Percentiles rank a stretch among this genome's conserved stretches.
These are phyloP conservation scores for Striga hermonthica DNA, from an alignment of 305 asterid genomes.

Conservation along the genomic window DNA sequence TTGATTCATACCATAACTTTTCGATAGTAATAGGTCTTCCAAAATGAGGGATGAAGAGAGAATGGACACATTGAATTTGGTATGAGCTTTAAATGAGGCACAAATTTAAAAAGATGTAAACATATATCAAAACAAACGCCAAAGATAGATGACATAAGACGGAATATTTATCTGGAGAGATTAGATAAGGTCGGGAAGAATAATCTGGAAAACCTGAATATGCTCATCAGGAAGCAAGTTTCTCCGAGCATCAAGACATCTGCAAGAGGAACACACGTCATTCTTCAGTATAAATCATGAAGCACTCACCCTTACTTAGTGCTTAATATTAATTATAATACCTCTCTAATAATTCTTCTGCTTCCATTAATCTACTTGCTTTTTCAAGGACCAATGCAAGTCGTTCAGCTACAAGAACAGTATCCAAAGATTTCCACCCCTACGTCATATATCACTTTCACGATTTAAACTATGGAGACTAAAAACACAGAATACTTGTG, in stretches of 20 bases:
- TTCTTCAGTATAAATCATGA: slow-evolving; percentile 27
- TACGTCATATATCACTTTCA: slow-evolving; percentile 30
- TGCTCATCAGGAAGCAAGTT: slow-evolving; percentile 60
- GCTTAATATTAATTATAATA: slow-evolving; percentile 30
- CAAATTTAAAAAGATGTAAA: slow-evolving; percentile 1
- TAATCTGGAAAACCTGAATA: slow-evolving; percentile 63
- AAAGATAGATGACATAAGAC: slow-evolving; percentile 19
- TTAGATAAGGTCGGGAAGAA: slow-evolving; percentile 27
- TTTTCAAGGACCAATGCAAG: slow-evolving; percentile 76
- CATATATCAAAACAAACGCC: slow-evolving; percentile 7
- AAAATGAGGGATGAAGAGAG: slow-evolving; percentile 12
- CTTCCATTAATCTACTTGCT: slow-evolving; percentile 63
- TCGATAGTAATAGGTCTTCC: slow-evolving; percentile 13
- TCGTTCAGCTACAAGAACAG: slow-evolving; percentile 79
- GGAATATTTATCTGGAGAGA: slow-evolving; percentile 14
- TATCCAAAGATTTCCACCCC: slow-evolving; percentile 86
- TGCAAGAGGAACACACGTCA: slow-evolving; percentile 42
- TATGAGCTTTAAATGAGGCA: slow-evolving; percentile 7
- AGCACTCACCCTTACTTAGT: slow-evolving; percentile 28
- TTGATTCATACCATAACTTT: not conserved
- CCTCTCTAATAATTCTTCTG: slow-evolving; percentile 79
- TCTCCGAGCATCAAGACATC: slow-evolving; percentile 79
- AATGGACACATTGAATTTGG: slow-evolving; percentile 1
- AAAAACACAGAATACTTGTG: slow-evolving; percentile 5
- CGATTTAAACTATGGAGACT: slow-evolving; percentile 9